These are phyloP conservation scores for Rhizopogon salebrosus DNA, from an alignment of 768 basidiomycete species.

Conservation along the genomic window DNA sequence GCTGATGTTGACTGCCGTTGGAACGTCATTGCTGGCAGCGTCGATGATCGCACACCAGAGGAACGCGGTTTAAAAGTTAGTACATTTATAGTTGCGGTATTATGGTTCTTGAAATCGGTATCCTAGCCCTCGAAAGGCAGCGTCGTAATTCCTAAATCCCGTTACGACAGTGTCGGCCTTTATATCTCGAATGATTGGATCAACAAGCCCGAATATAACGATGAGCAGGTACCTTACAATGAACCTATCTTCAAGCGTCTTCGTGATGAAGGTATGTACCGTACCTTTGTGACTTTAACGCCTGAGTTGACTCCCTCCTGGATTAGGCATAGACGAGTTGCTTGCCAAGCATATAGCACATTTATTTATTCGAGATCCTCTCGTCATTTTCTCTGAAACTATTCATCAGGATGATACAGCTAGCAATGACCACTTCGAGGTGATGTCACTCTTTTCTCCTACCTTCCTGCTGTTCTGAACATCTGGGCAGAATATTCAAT, in stretches of 20 bases:
- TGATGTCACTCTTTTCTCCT: conserved; percentile 23
- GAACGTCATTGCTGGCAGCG: conserved; percentile 98
- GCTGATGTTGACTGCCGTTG: conserved; percentile 97
- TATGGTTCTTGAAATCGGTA: conserved; percentile 1
- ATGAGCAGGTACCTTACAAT: conserved; percentile 78
- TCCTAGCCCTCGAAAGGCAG: conserved; percentile 73
- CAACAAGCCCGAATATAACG: conserved; percentile 93
- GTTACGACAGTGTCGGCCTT: conserved; percentile 93
- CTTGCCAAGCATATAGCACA: conserved; percentile 92
- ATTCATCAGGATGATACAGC: conserved; percentile 84
- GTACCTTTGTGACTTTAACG: neutral
- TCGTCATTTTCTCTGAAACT: conserved; percentile 92
- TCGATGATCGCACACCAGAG: conserved; percentile 94
- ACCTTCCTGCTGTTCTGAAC: neutral
- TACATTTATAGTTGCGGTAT: conserved; percentile 5
- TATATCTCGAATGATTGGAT: conserved; percentile 85
- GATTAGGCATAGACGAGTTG: conserved; percentile 74
- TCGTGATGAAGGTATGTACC: conserved; percentile 58
- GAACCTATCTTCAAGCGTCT: conserved; percentile 68
- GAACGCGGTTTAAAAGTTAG: conserved; percentile 83
- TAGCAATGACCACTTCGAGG: conserved; percentile 96
- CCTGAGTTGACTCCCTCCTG: neutral
- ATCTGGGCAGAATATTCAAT: conserved; percentile 81
- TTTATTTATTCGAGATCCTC: conserved; percentile 94
- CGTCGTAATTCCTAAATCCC: conserved; percentile 87